These are phyloP conservation scores for Cladosporium sp. DNA, from an alignment of 2,329 filamentous ascomycete species.

Conservation along the genomic window DNA sequence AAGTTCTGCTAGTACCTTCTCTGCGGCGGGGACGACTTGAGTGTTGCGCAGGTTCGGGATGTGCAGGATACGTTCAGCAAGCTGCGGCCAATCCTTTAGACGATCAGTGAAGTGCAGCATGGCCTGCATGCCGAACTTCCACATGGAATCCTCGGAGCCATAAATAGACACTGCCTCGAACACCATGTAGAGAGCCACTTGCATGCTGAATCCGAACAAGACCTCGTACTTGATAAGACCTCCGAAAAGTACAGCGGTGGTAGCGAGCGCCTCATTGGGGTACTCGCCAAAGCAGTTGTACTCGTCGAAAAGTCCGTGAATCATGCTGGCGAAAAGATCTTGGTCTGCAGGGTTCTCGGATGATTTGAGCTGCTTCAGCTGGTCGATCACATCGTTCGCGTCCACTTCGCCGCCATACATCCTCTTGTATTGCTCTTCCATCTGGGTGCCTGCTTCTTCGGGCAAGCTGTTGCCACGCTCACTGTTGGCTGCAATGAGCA, in stretches of 20 bases:
- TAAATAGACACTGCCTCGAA: slow-evolving; percentile 92
- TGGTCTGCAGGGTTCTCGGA: slow-evolving; percentile 83
- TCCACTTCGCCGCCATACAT: slow-evolving; percentile 95
- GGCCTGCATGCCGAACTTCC: slow-evolving; percentile 95
- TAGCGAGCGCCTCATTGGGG: slow-evolving; percentile 91
- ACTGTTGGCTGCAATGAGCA: slow-evolving; percentile 84
- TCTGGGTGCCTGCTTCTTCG: slow-evolving; percentile 76
- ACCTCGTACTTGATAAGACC: slow-evolving; percentile 94
- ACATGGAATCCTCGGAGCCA: slow-evolving; percentile 83
- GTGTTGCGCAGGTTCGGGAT: slow-evolving; percentile 81
- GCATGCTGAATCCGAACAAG: slow-evolving; percentile 83
- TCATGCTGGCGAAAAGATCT: slow-evolving; percentile 97
- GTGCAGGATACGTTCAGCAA: slow-evolving; percentile 80
- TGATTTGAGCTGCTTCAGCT: slow-evolving; percentile 82
- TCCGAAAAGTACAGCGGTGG: slow-evolving; percentile 93
- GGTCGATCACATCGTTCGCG: slow-evolving; percentile 79
- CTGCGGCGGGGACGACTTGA: slow-evolving; percentile 48
- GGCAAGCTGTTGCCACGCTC: slow-evolving; percentile 79
- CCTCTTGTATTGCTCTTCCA: slow-evolving; percentile 97
- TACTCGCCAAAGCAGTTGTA: slow-evolving; percentile 95
- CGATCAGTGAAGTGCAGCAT: slow-evolving; percentile 83
- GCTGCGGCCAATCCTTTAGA: slow-evolving; percentile 91
- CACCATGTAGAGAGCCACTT: slow-evolving; percentile 96
- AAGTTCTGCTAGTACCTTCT: slow-evolving; percentile 33
- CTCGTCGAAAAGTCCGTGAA: slow-evolving; percentile 95